Base-by-base conservation (phyloP, 2,329 filamentous ascomycete species). In the Neofusicoccum kwambonambiense region DNA sequence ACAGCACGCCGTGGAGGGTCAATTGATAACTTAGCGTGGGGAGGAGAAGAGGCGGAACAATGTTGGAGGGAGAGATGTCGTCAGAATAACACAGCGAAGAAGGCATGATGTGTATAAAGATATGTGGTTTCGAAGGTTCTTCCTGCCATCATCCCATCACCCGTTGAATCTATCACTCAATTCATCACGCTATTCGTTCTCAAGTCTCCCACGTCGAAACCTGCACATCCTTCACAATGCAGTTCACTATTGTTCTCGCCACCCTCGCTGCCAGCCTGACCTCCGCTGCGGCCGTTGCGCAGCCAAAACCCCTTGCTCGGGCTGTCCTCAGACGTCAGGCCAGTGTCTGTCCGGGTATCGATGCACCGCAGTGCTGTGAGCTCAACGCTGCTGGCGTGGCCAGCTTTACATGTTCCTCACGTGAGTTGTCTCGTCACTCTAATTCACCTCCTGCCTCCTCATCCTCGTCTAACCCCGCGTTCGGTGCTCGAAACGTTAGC, bases 351-450 rank as follows among this genome's bases (percentile, higher is more conserved):
- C 31, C 50, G 6, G 51, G 35, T 8, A 41, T 56, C n/a, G 51
- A 56, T 5, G 8, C 34, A 6, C 51, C 51, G 19, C 37, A n/a
- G 17, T 42, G 52, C 52, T 42, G 34, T 34, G 5, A 41, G 70
- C 73, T 76, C 19, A 51, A 66, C 27, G 27, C 27, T 31, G 68
- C 69, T 2, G 70, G 70, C 22, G 70, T 68, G 42, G 64, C 12
- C 27, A 31, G 27, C 27, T 7, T 31, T 5, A 31, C 27, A 31
- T 31, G 27, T 7, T 31, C 27, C 27, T 31, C 27, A 7, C 27
- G 27, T 31, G 6, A 5, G 27, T 31, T 31, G 4, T 31, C 27
- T 31, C 27, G 27, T 31, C 27, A 5, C 27, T 31, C 5, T 7
- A 31, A 31, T 31, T 7, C 27, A 31, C 27, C 27, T 31, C 27